Evolutionary conservation across 192 early-diverging fungal genomes (phyloP).

Genomic region (Podila epicladia): DNA sequence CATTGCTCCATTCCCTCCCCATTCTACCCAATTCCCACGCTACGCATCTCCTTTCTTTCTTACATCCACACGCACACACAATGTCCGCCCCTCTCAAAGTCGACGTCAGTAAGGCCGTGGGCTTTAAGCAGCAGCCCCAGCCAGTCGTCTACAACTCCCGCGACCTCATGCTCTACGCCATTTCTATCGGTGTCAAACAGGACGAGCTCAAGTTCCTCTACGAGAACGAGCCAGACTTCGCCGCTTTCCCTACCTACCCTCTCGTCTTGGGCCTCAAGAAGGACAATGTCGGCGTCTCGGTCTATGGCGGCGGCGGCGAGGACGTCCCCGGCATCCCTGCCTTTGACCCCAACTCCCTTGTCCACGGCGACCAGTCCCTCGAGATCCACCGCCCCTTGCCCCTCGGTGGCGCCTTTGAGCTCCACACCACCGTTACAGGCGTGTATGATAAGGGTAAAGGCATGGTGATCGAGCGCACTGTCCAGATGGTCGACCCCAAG

Average conservation of each 20-base stretch:
- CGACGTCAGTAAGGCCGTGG: constrained; percentile 67
- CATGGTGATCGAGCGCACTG: constrained; percentile 74
- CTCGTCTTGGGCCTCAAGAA: constrained; percentile 71
- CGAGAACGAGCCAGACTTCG: constrained; percentile 72
- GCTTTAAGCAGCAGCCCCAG: constrained; percentile 47
- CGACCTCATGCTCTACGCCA: constrained; percentile 79
- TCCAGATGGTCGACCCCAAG: constrained; percentile 60
- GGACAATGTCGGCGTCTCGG: constrained; percentile 31
- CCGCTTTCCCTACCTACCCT: constrained; percentile 77
- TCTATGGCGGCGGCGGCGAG: constrained; percentile 66
- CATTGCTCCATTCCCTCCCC: background rate
- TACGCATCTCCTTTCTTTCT: background rate
- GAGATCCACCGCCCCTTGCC: constrained; percentile 71
- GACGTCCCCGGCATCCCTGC: constrained; percentile 68
- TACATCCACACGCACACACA: background rate
- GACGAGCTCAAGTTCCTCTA: constrained; percentile 74
- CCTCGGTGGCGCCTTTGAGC: constrained; percentile 64
- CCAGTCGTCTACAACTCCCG: constrained; percentile 68
- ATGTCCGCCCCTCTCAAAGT: constrained; percentile 32
- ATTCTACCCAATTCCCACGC: background rate
- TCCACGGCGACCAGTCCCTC: constrained; percentile 79
- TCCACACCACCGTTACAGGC: constrained; percentile 63
- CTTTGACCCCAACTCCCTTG: constrained; percentile 73
- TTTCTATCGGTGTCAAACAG: constrained; percentile 68
- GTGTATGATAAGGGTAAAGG: constrained; percentile 81